phyloP scores from a whole-genome alignment of 164 flowering plant genomes.

The Chimonanthus salicifolius region DNA sequence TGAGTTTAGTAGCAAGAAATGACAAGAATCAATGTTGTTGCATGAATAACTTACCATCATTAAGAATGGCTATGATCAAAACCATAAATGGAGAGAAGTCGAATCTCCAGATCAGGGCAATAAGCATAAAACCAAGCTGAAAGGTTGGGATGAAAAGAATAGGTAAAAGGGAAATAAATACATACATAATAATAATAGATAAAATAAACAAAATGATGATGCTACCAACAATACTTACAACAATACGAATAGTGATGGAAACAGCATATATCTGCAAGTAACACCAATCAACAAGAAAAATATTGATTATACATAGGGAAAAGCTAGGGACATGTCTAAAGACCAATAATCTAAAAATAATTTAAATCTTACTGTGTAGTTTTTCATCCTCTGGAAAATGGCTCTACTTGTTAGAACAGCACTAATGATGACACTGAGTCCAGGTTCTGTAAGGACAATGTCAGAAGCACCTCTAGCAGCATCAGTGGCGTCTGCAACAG shows the following conservation, averaged over 20 bases:
- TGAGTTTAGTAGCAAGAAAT: too few relatives aligned
- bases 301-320: not conserved
- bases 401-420: conserved; percentile 97
- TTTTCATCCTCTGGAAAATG: conserved; percentile 98
- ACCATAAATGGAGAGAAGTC: conserved; percentile 98
- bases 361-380: conserved; percentile 61
- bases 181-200: not conserved
- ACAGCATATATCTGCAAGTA: conserved; percentile 83
- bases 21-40: not conserved
- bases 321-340: not conserved
- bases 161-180: not conserved
- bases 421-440: conserved; percentile 92
- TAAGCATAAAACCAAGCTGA: conserved; percentile 90
- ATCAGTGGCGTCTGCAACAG: conserved; percentile 70
- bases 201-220: not conserved
- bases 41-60: conserved; percentile 58
- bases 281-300: not conserved
- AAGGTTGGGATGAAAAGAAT: conserved; percentile 3
- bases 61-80: conserved; percentile 90
- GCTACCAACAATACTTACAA: conserved; percentile 45
- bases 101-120: conserved; percentile 89
- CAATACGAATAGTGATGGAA: conserved; percentile 93
- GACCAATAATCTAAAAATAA: too few relatives aligned
- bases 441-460: conserved; percentile 95
- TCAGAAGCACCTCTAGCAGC: conserved; percentile 97